These are phyloP conservation scores for Fraxinus velutina DNA, from an alignment of 305 asterid species.

Conservation along the genomic window DNA sequence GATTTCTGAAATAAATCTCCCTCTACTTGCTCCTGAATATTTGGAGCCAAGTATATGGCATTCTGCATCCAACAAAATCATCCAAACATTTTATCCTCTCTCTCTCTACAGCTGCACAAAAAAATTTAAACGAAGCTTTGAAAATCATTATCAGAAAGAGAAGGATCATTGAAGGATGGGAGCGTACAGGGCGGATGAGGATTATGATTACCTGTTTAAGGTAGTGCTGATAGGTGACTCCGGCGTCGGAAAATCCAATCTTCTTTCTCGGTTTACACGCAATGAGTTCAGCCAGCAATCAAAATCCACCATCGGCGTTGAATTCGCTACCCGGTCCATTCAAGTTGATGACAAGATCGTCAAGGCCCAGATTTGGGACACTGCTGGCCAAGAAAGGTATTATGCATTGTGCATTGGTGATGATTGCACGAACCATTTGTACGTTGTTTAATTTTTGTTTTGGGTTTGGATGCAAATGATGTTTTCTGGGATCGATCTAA, in stretches of 20 bases:
- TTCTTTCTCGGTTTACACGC: conserved; percentile 63
- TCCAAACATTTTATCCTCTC: neutral
- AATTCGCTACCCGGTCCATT: conserved; percentile 75
- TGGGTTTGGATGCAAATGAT: neutral
- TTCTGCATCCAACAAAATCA: neutral
- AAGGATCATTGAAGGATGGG: conserved; percentile 31
- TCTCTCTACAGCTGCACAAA: neutral
- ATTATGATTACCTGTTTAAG: conserved; percentile 82
- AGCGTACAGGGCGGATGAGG: conserved; percentile 79
- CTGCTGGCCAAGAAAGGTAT: conserved; percentile 88
- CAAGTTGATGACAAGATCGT: conserved; percentile 76
- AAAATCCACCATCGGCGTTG: conserved; percentile 83
- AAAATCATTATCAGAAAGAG: neutral
- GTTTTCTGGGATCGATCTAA: neutral
- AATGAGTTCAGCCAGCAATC: conserved; percentile 81
- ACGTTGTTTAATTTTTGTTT: neutral
- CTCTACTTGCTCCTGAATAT: neutral
- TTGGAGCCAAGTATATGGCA: neutral
- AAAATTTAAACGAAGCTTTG: neutral
- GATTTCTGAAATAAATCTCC: neutral
- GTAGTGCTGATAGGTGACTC: conserved; percentile 84
- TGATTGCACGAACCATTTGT: neutral
- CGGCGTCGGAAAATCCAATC: conserved; percentile 83
- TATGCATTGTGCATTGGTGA: neutral
- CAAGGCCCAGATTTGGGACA: conserved; percentile 95